These are phyloP conservation scores for Poa annua DNA, from an alignment of 176 grass and related monocot genomes.

Conservation along the genomic window DNA sequence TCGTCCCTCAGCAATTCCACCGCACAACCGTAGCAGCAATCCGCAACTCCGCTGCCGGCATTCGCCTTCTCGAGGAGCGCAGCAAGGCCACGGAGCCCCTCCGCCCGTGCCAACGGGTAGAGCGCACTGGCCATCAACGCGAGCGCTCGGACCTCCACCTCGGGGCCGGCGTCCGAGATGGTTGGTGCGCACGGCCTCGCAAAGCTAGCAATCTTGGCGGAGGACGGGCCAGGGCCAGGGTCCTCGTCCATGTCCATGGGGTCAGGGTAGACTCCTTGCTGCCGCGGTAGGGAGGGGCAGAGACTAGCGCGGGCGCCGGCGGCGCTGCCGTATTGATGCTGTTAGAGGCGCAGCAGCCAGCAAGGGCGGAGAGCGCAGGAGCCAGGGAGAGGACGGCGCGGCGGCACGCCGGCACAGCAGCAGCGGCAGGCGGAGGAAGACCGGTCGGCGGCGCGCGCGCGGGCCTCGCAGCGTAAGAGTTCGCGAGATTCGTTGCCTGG, in stretches of 20 bases:
- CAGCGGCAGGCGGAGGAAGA: not conserved
- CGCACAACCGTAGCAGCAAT: slow-evolving; percentile 52
- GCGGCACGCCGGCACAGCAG: not conserved
- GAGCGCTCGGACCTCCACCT: slow-evolving; percentile 48
- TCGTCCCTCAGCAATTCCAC: slow-evolving; percentile 62
- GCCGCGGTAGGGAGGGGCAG: too few relatives aligned
- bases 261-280: not conserved
- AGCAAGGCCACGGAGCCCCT: slow-evolving; percentile 59
- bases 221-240: slow-evolving; percentile 10
- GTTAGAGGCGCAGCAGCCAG: too few relatives aligned
- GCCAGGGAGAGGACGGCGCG: not conserved
- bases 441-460: not conserved
- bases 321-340: too few relatives aligned
- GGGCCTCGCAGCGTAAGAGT: too few relatives aligned
- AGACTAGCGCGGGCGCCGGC: too few relatives aligned
- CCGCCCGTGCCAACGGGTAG: slow-evolving; percentile 61
- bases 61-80: slow-evolving; percentile 52
- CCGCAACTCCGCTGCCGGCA: slow-evolving; percentile 26
- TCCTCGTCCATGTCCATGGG: slow-evolving; percentile 31
- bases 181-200: slow-evolving; percentile 34
- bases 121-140: slow-evolving; percentile 59
- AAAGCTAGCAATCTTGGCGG: slow-evolving; percentile 47
- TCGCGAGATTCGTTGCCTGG: too few relatives aligned
- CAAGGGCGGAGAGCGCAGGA: too few relatives aligned
- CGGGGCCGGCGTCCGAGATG: not conserved